Conservation (phyloP, 106 monocot genomes). For the Amphibolis antarctica region DNA sequence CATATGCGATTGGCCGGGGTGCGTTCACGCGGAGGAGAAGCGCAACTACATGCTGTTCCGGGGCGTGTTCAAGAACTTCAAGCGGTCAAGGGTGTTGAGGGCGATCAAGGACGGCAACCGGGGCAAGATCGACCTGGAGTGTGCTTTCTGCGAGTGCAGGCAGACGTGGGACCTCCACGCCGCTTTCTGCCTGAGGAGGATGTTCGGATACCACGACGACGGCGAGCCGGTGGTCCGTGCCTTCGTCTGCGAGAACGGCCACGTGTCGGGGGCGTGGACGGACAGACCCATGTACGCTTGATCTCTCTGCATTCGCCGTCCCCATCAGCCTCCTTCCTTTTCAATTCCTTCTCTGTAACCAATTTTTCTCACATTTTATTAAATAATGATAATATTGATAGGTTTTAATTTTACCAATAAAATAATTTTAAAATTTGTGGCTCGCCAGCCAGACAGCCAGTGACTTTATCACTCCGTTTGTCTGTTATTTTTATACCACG, state of each 20-base stretch:
- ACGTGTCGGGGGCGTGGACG: constrained; percentile 93
- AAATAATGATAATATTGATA: too few species aligned
- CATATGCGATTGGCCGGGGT: constrained; percentile 82
- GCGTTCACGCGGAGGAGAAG: constrained; percentile 65
- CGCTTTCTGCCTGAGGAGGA: constrained; percentile 73
- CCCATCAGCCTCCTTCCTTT: too few species aligned
- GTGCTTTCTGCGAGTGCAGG: constrained; percentile 60
- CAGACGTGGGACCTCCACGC: constrained; percentile 88
- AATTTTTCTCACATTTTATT: too few species aligned
- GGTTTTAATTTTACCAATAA: too few species aligned
- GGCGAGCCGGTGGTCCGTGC: constrained; percentile 92
- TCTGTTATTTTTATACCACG: too few species aligned
- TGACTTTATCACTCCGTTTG: too few species aligned
- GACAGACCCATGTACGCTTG: constrained; percentile 58
- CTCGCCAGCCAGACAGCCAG: too few species aligned
- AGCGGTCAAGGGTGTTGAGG: constrained; percentile 66
- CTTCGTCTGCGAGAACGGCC: constrained; percentile 87
- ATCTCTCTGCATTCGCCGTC: too few species aligned
- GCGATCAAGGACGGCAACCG: constrained; percentile 47
- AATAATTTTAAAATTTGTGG: too few species aligned
- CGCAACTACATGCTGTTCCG: constrained; percentile 88
- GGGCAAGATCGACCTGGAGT: constrained; percentile 40
- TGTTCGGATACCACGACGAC: constrained; percentile 85
- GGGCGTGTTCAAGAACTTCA: constrained; percentile 79
- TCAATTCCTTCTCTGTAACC: too few species aligned